Percentiles rank a stretch among this genome's conserved stretches.
Conservation (phyloP, 1,284 basidiomycete species). For the Macrocybe sp. region DNA sequence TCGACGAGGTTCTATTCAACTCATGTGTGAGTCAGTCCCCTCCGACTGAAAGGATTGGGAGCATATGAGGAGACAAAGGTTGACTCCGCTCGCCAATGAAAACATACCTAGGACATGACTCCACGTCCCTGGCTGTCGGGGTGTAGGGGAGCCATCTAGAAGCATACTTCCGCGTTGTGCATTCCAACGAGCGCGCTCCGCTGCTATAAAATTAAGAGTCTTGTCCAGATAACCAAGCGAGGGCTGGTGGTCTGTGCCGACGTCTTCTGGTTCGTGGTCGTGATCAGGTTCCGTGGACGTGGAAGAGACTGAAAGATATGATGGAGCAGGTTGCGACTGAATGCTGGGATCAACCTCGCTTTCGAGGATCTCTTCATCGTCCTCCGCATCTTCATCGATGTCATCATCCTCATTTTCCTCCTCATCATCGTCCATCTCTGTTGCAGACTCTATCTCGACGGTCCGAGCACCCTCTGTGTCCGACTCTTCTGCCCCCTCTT, state of each 20-base stretch:
- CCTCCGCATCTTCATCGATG: constrained; percentile 1
- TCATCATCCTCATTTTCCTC: constrained; percentile 5
- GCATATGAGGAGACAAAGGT: too few species aligned
- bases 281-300: constrained; percentile 8
- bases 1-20: too few species aligned
- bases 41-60: too few species aligned
- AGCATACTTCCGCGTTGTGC: constrained; percentile 19
- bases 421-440: constrained; percentile 6
- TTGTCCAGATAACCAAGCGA: constrained; percentile 62
- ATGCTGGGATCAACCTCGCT: neutral
- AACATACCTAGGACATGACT: too few species aligned
- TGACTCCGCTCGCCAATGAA: too few species aligned
- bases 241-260: constrained; percentile 24
- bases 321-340: neutral
- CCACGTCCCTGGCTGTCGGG: too few species aligned
- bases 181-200: constrained; percentile 51
- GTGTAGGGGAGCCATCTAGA: too few species aligned
- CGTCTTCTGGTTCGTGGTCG: constrained; percentile 2
- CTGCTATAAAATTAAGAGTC: constrained; percentile 61
- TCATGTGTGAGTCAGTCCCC: too few species aligned
- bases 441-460: constrained; percentile 30
- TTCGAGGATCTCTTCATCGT: neutral
- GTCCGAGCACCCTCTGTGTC: constrained; percentile 25
- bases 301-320: constrained; percentile 3
- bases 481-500: constrained; percentile 5